phyloP scores from a whole-genome alignment of 345 rosid species.

The Salix purpurea region DNA sequence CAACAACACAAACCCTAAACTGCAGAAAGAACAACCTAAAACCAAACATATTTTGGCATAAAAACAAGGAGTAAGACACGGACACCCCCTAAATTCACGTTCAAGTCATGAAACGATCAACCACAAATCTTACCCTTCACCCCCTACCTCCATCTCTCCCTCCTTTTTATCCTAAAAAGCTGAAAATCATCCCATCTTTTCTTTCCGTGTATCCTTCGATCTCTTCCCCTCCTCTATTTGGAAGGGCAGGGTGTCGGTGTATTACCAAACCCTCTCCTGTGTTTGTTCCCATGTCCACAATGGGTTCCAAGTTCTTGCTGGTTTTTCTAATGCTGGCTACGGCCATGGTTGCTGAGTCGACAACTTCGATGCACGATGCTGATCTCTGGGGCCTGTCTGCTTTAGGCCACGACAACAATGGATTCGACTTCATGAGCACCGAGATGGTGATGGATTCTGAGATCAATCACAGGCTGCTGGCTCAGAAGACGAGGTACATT shows the following conservation, averaged over 20 bases:
- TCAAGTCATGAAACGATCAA: conserved; percentile 13
- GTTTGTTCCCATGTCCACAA: conserved; percentile 12
- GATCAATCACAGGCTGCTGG: conserved; percentile 26
- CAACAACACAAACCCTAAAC: no score
- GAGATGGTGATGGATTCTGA: conserved; percentile 42
- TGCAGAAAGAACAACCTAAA: not conserved
- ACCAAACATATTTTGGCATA: not conserved
- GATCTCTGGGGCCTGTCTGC: not conserved
- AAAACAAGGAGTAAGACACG: conserved; percentile 13
- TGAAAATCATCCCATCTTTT: conserved; percentile 1
- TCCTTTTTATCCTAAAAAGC: no score
- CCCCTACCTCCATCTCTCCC: no score
- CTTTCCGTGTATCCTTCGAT: conserved; percentile 25
- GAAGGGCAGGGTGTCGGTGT: conserved; percentile 24
- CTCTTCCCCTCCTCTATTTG: conserved; percentile 29
- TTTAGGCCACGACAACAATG: not conserved
- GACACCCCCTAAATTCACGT: conserved; percentile 3
- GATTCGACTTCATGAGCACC: not conserved
- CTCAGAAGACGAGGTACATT: conserved; percentile 3
- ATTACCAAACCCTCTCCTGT: not conserved
- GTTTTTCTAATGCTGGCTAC: conserved; percentile 31
- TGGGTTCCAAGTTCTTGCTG: conserved; percentile 36
- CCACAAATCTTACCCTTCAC: conserved; percentile 23
- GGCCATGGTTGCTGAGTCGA: conserved; percentile 23
- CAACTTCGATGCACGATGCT: not conserved